Conservation (phyloP, 2,329 filamentous ascomycete species). For the Penicillium aurantiogriseum region DNA sequence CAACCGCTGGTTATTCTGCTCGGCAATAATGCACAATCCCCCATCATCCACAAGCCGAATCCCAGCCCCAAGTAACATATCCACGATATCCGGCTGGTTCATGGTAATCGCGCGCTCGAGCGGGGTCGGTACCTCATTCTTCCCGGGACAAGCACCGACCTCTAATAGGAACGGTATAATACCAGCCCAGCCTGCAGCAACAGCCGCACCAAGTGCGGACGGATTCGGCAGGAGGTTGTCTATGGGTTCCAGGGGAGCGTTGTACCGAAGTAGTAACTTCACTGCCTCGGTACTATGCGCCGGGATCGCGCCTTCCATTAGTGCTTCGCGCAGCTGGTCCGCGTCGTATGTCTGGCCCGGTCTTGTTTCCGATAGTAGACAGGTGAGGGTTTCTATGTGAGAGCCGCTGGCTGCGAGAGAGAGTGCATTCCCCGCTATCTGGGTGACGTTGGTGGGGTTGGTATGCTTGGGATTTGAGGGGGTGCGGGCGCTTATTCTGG, state of each 20-base stretch:
- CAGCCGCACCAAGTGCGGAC: too few relatives aligned
- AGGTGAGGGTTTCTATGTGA: neutral
- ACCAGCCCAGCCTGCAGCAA: too few relatives aligned
- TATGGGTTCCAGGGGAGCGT: too few relatives aligned
- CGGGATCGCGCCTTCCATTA: too few relatives aligned
- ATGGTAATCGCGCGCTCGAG: neutral
- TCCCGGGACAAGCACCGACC: too few relatives aligned
- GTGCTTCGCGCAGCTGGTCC: neutral
- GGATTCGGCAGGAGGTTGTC: too few relatives aligned
- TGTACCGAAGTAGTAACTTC: too few relatives aligned
- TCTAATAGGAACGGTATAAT: too few relatives aligned
- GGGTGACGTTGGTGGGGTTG: neutral
- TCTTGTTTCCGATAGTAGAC: neutral
- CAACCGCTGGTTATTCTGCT: too few relatives aligned
- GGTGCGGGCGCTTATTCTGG: neutral
- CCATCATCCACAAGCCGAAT: too few relatives aligned
- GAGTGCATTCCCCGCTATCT: neutral
- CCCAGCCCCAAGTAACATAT: neutral
- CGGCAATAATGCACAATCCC: too few relatives aligned
- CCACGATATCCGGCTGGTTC: neutral
- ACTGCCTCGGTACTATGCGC: too few relatives aligned
- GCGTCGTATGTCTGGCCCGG: neutral
- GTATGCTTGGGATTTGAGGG: neutral
- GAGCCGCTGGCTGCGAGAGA: neutral
- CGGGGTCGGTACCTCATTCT: neutral